Evolutionary conservation across 495 filamentous ascomycete species (phyloP).

Genomic region (Glarea lozoyensis): DNA sequence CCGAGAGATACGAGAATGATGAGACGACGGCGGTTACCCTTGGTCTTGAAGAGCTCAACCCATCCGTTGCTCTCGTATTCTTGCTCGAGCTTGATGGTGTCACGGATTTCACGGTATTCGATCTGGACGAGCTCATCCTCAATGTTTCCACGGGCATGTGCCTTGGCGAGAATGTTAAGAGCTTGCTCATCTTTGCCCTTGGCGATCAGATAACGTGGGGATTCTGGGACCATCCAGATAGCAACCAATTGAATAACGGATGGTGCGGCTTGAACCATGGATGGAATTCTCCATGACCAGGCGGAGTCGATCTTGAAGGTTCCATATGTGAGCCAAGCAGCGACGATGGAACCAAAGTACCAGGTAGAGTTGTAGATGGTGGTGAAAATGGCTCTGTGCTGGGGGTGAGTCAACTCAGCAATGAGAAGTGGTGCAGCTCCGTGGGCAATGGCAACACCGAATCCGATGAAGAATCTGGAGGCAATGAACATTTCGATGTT

Average conservation of each 20-base stretch:
- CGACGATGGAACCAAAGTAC: conserved; percentile 37
- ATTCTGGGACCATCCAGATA: conserved; percentile 49
- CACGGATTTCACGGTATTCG: conserved; percentile 49
- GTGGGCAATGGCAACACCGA: conserved; percentile 37
- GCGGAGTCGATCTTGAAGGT: conserved; percentile 35
- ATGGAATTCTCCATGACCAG: conserved; percentile 47
- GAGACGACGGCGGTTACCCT: conserved; percentile 40
- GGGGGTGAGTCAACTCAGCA: conserved; percentile 44
- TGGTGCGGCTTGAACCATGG: conserved; percentile 40
- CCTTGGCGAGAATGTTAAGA: conserved; percentile 43
- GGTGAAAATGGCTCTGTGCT: conserved; percentile 44
- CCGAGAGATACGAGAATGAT: conserved; percentile 25
- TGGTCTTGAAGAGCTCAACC: conserved; percentile 27
- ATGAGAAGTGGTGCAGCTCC: conserved; percentile 40
- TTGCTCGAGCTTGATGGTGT: conserved; percentile 46
- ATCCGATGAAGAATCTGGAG: conserved; percentile 35
- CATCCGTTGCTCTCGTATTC: conserved; percentile 34
- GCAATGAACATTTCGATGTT: conserved; percentile 36
- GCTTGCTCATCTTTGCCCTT: conserved; percentile 58
- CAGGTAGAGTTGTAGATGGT: conserved; percentile 46
- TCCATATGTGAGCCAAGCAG: conserved; percentile 31
- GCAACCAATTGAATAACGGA: conserved; percentile 39
- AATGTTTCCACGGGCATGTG: conserved; percentile 48
- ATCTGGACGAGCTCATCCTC: conserved; percentile 49
- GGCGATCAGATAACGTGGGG: conserved; percentile 54